Percentiles rank a stretch among this genome's conserved stretches.
Conservation (phyloP, 148 eudicot species). For the Rhododendron henanense region DNA sequence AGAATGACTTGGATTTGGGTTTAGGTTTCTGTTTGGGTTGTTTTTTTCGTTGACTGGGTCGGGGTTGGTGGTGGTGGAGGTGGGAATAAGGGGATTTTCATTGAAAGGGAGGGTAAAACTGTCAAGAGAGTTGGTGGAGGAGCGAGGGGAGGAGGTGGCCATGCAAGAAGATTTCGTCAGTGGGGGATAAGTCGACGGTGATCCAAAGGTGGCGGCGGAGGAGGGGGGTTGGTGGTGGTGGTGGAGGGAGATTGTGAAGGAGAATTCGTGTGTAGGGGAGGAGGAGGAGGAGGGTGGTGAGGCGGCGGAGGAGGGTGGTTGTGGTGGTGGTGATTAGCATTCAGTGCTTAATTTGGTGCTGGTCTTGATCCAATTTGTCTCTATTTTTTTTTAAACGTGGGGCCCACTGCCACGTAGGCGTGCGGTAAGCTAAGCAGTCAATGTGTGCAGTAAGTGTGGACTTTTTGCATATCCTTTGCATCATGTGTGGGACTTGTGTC, state of each 20-base stretch:
- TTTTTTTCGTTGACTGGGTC: background rate
- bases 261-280: conserved; percentile 45
- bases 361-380: too few species aligned
- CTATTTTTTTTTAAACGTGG: too few species aligned
- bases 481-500: background rate
- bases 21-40: background rate
- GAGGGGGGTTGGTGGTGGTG: background rate
- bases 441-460: too few species aligned
- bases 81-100: conserved; percentile 9
- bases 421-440: too few species aligned
- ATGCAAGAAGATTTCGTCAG: conserved; percentile 75
- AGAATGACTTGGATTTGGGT: conserved; percentile 42
- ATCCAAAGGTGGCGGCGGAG: background rate
- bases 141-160: conserved; percentile 72
- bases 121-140: conserved; percentile 58
- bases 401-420: too few species aligned
- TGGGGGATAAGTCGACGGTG: conserved; percentile 62
- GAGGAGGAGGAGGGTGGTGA: background rate
- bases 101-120: conserved; percentile 47
- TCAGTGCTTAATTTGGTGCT: background rate
- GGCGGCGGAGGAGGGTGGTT: conserved; percentile 15
- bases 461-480: background rate
- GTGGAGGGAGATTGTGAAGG: conserved; percentile 49
- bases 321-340: background rate
- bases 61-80: background rate